Evolutionary conservation across 805 yeast species (phyloP).

Genomic region (Wickerhamiella occidentalis): DNA sequence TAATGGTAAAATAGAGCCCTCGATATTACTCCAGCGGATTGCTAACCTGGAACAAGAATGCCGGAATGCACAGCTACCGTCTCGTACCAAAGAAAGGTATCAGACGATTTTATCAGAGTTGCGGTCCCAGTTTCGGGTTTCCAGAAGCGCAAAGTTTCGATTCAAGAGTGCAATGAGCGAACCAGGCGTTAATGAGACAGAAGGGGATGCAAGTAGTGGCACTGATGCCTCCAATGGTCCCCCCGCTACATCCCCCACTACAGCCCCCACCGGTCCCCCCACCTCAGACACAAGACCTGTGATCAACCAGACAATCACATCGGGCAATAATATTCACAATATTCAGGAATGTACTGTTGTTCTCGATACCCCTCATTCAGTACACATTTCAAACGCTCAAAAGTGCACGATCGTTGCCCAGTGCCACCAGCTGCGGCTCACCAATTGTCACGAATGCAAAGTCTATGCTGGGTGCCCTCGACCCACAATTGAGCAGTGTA

Average conservation of each 20-base stretch:
- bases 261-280: background rate
- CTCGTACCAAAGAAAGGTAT: background rate
- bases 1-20: background rate
- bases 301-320: background rate
- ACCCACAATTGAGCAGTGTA: conserved; percentile 1
- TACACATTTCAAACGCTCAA: background rate
- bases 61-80: background rate
- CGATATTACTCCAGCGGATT: background rate
- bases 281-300: no score
- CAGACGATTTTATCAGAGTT: background rate
- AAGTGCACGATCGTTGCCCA: background rate
- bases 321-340: background rate
- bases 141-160: background rate
- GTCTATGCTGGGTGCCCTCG: conserved; percentile 1
- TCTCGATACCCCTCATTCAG: background rate
- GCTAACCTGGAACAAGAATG: background rate
- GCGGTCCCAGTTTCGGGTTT: background rate
- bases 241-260: no score
- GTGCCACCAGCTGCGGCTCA: conserved; percentile 9
- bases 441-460: background rate
- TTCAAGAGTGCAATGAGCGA: background rate
- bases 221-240: no score
- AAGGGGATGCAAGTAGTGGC: no score
- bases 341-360: background rate
- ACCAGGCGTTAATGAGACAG: background rate